Evolutionary conservation across 352 stramenopile species (phyloP), one percentile per base, ranked within the genome.

Genomic region (Phytophthora pluvialis): DNA sequence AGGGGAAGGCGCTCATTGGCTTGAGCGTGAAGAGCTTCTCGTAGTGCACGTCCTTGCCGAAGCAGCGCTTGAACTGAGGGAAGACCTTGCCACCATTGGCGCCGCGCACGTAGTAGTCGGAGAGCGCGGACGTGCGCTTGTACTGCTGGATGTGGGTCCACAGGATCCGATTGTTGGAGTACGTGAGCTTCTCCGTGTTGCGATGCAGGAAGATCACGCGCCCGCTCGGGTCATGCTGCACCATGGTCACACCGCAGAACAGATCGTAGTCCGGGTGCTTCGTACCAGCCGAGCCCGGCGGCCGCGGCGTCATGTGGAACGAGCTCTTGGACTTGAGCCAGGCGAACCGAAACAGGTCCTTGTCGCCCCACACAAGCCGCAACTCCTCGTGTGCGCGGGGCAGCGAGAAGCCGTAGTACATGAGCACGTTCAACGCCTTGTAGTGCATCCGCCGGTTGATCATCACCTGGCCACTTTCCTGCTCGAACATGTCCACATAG

Each of bases 331-430:
- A 87, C 64, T 91, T 92, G 28, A 88, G 63, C 86, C 86, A 94
- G 42, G 83, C 83, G 13, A 95, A 83, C 13, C 86, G 84, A 56
- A 93, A 95, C 5, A 94, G 48, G 52, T 94, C 86, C 56, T 95
- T 95, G 66, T 95, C 86, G 10, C 86, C 86, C 82, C 83, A 93
- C 33, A 91, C 73, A 10, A 94, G 74, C 7, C 64, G 61, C 50
- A 93, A 45, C 15, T 73, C 47, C 35, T 91, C 78, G 29, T 80
- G 63, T 7, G 80, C 48, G n/a, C 67, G 58, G 4, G 78, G 79
- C 16, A 71, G 26, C 9, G 78, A 75, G 13, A 80, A 72, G 0
- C 69, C 81, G 55, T 90, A 95, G 68, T 88, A 91, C 80, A 92
- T 89, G 45, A 95, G 70, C 26, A 77, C 72, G 44, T 90, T 85